Base-by-base conservation (phyloP, 2,329 filamentous ascomycete genomes). In the Tolypocladium ovalisporum region DNA sequence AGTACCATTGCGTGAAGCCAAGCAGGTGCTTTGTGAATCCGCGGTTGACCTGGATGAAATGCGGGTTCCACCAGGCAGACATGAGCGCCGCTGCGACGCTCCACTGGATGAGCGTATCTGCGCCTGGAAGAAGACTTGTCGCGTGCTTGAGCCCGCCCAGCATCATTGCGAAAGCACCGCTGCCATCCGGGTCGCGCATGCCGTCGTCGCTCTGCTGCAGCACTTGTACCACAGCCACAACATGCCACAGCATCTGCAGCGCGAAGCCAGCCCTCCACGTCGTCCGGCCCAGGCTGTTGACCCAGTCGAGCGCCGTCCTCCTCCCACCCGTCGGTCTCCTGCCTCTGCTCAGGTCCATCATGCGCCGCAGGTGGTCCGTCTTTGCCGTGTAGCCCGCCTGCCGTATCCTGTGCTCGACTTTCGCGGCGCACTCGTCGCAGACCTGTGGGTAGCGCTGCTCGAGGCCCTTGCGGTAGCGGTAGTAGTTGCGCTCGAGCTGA, bases 371-470 rank as follows among this genome's bases (percentile, higher is more conserved):
- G 61, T 90, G 82, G 63, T 95, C 90, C n/a, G 89, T 87, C 71
- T 90, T 89, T 34, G 91, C 91, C 36, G 85, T 87, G 68, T 96
- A 96, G 10, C 83, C 86, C 0, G 89, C 85, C 62, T 84, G 78
- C 27, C 82, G 79, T 55, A 97, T 84, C 60, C 85, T 81, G 39
- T 80, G 75, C 61, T 87, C 82, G 27, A 93, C 92, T 60, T 78
- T 83, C 7, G 86, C 87, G 61, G 89, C 87, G 71, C 94, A 99
- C 52, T 83, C 77, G 61, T 81, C 81, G 74, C 94, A 99, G 58
- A 96, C 87, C 67, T 94, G 90, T 0, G 94, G 94, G 67, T 97
- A 97, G 54, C 88, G 82, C 65, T 84, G 78, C 73, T 97, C 92
- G 22, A 97, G 78, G 55, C 85, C 79, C 60, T 78, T 79, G 60